phyloP scores from a whole-genome alignment of 2,329 filamentous ascomycete species.

The Nothophaeocryptopus gaeumannii region DNA sequence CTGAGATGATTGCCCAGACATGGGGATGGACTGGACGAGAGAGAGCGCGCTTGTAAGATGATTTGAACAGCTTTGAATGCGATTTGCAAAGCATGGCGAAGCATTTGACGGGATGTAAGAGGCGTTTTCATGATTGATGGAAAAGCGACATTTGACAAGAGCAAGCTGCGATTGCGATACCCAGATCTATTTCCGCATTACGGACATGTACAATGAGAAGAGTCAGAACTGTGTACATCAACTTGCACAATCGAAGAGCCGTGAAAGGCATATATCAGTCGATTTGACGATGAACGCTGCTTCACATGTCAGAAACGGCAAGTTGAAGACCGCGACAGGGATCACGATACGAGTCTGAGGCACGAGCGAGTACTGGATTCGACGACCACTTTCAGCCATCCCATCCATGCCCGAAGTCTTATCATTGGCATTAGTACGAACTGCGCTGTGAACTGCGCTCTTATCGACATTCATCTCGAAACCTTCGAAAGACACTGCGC shows the following conservation, averaged over 20 bases:
- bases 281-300: too few species aligned
- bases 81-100: neutral
- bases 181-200: neutral
- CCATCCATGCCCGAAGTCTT: too few species aligned
- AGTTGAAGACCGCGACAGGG: too few species aligned
- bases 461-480: too few species aligned
- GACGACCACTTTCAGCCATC: too few species aligned
- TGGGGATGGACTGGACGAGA: conserved; percentile 62
- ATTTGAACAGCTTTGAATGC: neutral
- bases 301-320: too few species aligned
- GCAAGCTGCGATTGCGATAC: conserved; percentile 5
- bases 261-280: too few species aligned
- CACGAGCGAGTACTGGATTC: too few species aligned
- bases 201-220: neutral
- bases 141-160: conserved; percentile 1
- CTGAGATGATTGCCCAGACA: conserved; percentile 76
- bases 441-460: too few species aligned
- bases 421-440: too few species aligned
- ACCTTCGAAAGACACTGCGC: too few species aligned
- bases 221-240: conserved; percentile 8
- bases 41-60: conserved; percentile 52
- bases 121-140: conserved; percentile 2
- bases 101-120: neutral
- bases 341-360: too few species aligned
- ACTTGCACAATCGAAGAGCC: conserved; percentile 1